Evolutionary conservation across 2,329 filamentous ascomycete genomes (phyloP).

Genomic region (Diplodia sapinea): DNA sequence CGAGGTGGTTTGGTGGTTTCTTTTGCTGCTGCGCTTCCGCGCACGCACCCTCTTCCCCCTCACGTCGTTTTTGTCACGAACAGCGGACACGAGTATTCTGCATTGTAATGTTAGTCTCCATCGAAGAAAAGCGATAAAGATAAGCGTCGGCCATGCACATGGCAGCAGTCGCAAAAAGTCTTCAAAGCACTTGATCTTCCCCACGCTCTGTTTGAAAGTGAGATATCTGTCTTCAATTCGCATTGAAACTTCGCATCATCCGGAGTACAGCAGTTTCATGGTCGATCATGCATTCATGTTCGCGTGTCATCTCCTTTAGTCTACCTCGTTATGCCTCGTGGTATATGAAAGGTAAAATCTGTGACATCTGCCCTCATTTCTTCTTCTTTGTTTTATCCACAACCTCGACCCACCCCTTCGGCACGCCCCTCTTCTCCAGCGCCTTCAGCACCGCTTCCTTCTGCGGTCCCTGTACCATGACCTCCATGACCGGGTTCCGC

Average conservation of each 20-base stretch:
- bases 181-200: neutral
- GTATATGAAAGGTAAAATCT: neutral
- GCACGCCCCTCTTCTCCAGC: conserved; percentile 64
- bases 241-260: neutral
- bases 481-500: conserved; percentile 68
- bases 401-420: conserved; percentile 66
- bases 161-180: neutral
- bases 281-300: conserved; percentile 8
- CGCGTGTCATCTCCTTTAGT: neutral
- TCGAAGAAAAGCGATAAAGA: neutral
- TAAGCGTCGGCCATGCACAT: neutral
- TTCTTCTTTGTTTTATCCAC: conserved; percentile 72
- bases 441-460: conserved; percentile 65
- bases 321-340: neutral
- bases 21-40: neutral
- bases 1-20: conserved; percentile 12
- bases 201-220: neutral
- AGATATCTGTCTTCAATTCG: neutral
- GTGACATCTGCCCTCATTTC: conserved; percentile 48
- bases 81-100: conserved; percentile 15
- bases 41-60: conserved; percentile 8
- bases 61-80: conserved; percentile 28
- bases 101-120: neutral
- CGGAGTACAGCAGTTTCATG: neutral
- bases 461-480: conserved; percentile 72